Evolutionary conservation across 2,329 filamentous ascomycete genomes (phyloP), one percentile per base, ranked within the genome.

Genomic region (Sporothrix luriei): DNA sequence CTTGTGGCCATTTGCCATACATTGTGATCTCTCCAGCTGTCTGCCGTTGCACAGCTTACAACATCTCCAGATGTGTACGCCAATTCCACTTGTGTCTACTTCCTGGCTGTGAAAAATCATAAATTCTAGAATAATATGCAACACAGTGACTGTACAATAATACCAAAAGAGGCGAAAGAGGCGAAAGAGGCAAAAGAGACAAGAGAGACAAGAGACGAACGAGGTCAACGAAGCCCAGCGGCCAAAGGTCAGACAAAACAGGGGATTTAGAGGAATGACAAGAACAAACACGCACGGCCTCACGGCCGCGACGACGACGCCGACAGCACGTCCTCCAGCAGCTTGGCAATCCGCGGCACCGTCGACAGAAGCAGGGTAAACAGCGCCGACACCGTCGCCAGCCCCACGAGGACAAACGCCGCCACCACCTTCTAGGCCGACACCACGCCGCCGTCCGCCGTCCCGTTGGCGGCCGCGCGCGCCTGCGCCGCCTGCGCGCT

Each of bases 341-440:
- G 51, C 64, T 55, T 54, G 49, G 49, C 51, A 4, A 66, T 26
- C 13, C 33, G 48, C 26, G 62, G 62, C 26, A 65, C 64, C 49
- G 48, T 46, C 49, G 64, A 66, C 33, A 66, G 29, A 43, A 65
- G 21, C 62, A 65, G 62, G 26, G 62, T 65, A 65, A 65, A 65
- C 46, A 65, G 43, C 24, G 24, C 46, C 62, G 62, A 65, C 62
- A 51, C 19, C 46, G 62, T 65, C 19, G 62, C 62, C 46, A 65
- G 14, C 3, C 46, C 62, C 24, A 65, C 62, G 26, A 65, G 49
- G 46, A 65, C 21, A 40, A 65, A 65, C 24, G 62, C 62, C 21
- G 49, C 49, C 51, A 57, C 65, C 49, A 67, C 49, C 65, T 67
- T 67, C 65, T 59, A 68, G 38, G 66, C 16, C 26, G 66, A 4